Evolutionary conservation across 139 green algal genomes (phyloP).

Genomic region (Tetradesmus lagerheimii): DNA sequence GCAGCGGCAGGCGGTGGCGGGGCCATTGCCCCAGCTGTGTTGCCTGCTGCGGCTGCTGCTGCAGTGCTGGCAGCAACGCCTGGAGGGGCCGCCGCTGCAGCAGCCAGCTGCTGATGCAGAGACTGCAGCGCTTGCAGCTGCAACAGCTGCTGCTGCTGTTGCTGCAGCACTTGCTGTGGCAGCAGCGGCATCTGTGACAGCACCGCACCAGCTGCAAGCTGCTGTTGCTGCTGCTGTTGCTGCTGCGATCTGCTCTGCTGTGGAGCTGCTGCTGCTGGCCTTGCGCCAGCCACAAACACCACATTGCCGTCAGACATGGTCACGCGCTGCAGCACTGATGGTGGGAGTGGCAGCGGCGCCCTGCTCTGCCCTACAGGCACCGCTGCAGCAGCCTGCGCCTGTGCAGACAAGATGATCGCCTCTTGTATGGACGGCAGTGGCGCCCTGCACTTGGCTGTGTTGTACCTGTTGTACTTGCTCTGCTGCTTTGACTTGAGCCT

Average conservation of each 20-base stretch:
- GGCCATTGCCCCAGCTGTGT: not conserved
- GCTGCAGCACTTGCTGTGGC: not conserved
- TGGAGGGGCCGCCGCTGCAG: not conserved
- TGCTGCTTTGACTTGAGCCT: not conserved
- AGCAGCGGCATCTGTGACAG: not conserved
- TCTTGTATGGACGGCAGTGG: slow-evolving; percentile 9
- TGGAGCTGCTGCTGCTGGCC: slow-evolving; percentile 4
- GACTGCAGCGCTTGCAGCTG: not conserved
- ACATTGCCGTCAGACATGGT: not conserved
- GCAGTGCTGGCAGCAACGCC: not conserved
- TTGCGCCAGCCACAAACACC: slow-evolving; percentile 15
- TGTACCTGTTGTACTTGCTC: slow-evolving; percentile 13
- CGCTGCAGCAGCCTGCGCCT: not conserved
- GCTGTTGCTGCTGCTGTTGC: slow-evolving; percentile 7
- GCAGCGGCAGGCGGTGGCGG: not conserved
- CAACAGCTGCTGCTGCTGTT: slow-evolving; percentile 20
- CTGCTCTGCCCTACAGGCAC: not conserved
- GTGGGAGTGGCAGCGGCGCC: slow-evolving; percentile 8
- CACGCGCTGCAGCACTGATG: slow-evolving; percentile 18
- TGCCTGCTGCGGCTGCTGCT: slow-evolving; percentile 6
- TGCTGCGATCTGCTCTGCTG: not conserved
- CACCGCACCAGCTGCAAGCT: not conserved
- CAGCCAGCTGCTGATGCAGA: not conserved
- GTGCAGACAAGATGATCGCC: not conserved
- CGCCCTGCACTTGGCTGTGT: not conserved